Conservation (phyloP, 2,329 filamentous ascomycete genomes). For the Arthrobotrys iridis region DNA sequence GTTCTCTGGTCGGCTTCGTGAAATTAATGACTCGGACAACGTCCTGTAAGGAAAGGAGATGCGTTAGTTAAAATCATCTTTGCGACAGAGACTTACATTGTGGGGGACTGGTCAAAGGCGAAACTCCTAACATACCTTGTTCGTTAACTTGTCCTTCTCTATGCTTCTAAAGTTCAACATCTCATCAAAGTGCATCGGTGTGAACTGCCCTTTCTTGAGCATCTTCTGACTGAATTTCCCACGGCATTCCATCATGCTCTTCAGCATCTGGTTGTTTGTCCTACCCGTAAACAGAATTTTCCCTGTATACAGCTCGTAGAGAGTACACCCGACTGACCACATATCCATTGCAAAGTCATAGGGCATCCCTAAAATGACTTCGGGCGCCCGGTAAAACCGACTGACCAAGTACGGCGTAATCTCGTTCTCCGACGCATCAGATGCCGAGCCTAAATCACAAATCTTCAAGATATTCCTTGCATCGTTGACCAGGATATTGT, state of each 20-base stretch:
- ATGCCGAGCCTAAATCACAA: conserved; percentile 95
- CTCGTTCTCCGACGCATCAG: conserved; percentile 87
- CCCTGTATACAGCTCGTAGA: conserved; percentile 96
- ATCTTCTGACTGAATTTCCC: conserved; percentile 91
- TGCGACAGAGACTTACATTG: conserved; percentile 6
- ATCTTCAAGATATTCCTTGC: conserved; percentile 87
- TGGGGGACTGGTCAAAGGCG: conserved; percentile 13
- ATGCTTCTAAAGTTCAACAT: conserved; percentile 83
- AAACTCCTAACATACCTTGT: conserved; percentile 70
- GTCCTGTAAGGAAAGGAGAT: conserved; percentile 64
- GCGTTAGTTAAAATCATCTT: conserved; percentile 8
- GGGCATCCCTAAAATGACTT: conserved; percentile 92
- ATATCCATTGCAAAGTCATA: conserved; percentile 95
- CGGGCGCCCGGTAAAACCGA: conserved; percentile 95
- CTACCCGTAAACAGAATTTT: conserved; percentile 95
- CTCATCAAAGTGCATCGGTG: conserved; percentile 83
- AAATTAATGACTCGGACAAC: conserved; percentile 74
- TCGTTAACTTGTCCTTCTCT: conserved; percentile 86
- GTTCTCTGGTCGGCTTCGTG: conserved; percentile 80
- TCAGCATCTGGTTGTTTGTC: conserved; percentile 98
- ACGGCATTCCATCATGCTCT: conserved; percentile 93
- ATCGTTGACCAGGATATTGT: conserved; percentile 95
- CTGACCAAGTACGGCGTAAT: conserved; percentile 95
- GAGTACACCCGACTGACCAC: conserved; percentile 97
- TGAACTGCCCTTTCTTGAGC: conserved; percentile 81